A percentile compares a stretch with the other conserved stretches of the same genome.
phyloP scores from a whole-genome alignment of 2,329 filamentous ascomycete genomes.

The Eutypa lata region DNA sequence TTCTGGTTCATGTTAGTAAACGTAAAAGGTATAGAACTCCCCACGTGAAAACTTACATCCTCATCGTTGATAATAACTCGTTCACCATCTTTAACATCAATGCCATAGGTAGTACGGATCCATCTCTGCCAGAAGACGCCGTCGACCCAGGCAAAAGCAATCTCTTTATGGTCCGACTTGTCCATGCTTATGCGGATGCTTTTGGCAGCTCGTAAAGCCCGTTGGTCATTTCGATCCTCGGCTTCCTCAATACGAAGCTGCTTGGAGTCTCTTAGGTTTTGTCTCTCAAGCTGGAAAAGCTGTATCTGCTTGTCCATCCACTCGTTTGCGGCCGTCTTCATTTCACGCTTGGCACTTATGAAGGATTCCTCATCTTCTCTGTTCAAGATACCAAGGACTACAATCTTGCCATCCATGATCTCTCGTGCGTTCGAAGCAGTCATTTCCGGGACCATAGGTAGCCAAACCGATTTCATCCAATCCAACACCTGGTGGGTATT shows the following conservation, averaged over 20 bases:
- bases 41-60: slow-evolving; percentile 63
- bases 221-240: slow-evolving; percentile 86
- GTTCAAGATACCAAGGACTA: slow-evolving; percentile 88
- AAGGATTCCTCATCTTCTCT: slow-evolving; percentile 79
- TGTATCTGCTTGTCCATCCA: slow-evolving; percentile 98
- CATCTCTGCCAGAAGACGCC: slow-evolving; percentile 96
- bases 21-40: background rate
- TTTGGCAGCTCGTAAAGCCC: slow-evolving; percentile 83
- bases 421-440: slow-evolving; percentile 88
- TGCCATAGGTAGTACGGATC: slow-evolving; percentile 91
- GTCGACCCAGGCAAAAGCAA: slow-evolving; percentile 96
- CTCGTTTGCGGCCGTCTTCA: slow-evolving; percentile 92
- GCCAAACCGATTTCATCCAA: slow-evolving; percentile 97
- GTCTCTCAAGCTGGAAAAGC: slow-evolving; percentile 85
- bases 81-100: slow-evolving; percentile 84
- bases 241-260: slow-evolving; percentile 95
- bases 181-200: slow-evolving; percentile 89
- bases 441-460: slow-evolving; percentile 91
- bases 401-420: slow-evolving; percentile 91
- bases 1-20: slow-evolving; percentile 56
- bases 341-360: slow-evolving; percentile 73
- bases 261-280: slow-evolving; percentile 91
- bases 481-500: slow-evolving; percentile 74
- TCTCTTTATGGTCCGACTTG: slow-evolving; percentile 80
- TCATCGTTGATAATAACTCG: slow-evolving; percentile 96